A percentile compares a stretch with the other conserved stretches of the same genome.
Evolutionary conservation across 2,329 filamentous ascomycete genomes (phyloP).

Genomic region (Trichoderma brevicompactum): DNA sequence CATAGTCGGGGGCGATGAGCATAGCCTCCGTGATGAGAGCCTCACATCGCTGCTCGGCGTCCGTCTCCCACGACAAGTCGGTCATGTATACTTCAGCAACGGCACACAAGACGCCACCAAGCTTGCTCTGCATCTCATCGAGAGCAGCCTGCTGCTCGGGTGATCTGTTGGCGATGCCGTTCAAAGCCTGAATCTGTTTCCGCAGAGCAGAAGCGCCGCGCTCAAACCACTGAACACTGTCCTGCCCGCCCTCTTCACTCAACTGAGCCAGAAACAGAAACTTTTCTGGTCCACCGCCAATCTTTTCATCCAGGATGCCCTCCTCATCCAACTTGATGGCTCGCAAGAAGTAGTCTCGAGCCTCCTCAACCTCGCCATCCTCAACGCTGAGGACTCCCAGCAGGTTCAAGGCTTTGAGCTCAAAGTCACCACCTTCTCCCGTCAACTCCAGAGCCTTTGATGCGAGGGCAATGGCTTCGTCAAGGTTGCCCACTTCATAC

Average conservation of each 20-base stretch:
- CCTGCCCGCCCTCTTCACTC: constrained; percentile 69
- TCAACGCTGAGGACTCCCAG: constrained; percentile 84
- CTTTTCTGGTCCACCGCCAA: constrained; percentile 87
- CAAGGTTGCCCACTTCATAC: constrained; percentile 48
- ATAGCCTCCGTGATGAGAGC: constrained; percentile 87
- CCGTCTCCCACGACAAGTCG: constrained; percentile 88
- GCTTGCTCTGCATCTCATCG: constrained; percentile 75
- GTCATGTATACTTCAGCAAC: constrained; percentile 99
- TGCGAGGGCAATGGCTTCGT: constrained; percentile 48
- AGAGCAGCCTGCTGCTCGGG: constrained; percentile 49
- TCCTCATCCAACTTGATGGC: constrained; percentile 78
- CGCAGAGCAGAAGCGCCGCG: constrained; percentile 74
- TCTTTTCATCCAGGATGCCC: constrained; percentile 68
- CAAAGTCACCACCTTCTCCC: constrained; percentile 52
- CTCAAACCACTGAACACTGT: constrained; percentile 70
- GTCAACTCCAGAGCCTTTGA: constrained; percentile 50
- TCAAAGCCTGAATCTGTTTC: constrained; percentile 68
- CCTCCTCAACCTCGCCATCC: constrained; percentile 77
- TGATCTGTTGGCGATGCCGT: constrained; percentile 49
- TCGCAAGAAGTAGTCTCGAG: constrained; percentile 70
- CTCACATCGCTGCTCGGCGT: constrained; percentile 89
- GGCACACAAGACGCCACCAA: constrained; percentile 90
- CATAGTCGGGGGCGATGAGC: constrained; percentile 75
- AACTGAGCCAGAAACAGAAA: constrained; percentile 94
- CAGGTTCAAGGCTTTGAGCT: constrained; percentile 71